Evolutionary conservation across 164 flowering plant genomes (phyloP), one percentile per base, ranked within the genome.

Genomic region (Kalanchoe fedtschenkoi): DNA sequence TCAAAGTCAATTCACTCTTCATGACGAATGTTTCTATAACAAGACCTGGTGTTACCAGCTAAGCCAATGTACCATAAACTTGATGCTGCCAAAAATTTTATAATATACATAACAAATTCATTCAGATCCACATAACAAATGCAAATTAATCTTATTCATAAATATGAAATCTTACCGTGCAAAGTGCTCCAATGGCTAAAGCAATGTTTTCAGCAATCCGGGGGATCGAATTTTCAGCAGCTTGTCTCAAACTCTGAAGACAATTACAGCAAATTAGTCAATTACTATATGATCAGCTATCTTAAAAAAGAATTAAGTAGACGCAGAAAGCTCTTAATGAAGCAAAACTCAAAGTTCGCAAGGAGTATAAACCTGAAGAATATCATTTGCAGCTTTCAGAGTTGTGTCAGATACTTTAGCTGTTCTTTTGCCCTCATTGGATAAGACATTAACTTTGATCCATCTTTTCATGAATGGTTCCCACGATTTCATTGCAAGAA

Each of bases 401-500:
- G 78, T 73, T 75, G 66, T 85, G 68, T 90, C 83, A 38, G 68
- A 70, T n/a, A 58, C 53, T 35, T 57, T 53, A 1, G 71, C 42
- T 47, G 70, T 59, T 34, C 61, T 57, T 66, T 82, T 80, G 38
- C 76, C 66, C 66, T 79, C 82, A 72, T 70, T 66, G 22, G 68
- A 66, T 62, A 64, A 65, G 32, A 79, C 61, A 58, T 60, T 68
- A 41, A 78, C 82, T 67, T 72, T 81, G 72, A 89, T 60, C 99
- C 99, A 95, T 24, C 79, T 81, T 28, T 69, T 76, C 89, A 95
- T 72, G 74, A 95, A 95, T 21, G 86, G 64, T 72, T 88, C 84
- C 97, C 96, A 91, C 42, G 99, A 95, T 73, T 95, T 89, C 72
- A 95, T 62, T 13, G 93, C 76, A 22, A 95, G 75, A 66, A 84